Evolutionary conservation across 2,329 filamentous ascomycete genomes (phyloP), one percentile per base, ranked within the genome.

Genomic region (Nectriaceae sp.): DNA sequence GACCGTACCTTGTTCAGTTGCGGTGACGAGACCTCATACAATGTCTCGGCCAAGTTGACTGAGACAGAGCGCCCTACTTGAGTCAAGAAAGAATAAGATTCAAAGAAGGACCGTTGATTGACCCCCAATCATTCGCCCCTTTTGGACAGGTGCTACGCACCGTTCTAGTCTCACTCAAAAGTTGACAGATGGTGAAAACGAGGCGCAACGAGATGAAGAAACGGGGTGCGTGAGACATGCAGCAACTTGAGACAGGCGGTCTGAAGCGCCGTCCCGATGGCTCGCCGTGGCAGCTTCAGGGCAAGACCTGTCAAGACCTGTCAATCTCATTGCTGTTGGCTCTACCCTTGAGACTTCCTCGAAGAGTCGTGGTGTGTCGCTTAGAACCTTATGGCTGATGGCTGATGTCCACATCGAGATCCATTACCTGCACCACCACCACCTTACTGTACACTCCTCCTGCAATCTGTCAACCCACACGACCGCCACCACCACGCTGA

Each of bases 201-300:
- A 48, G 40, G 49, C 47, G 49, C 44, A 46, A 45, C 36, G 42
- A 48, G 40, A 50, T 49, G 46, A 53, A 58, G 46, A 46, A 52
- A 41, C 22, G 40, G 51, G 38, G 42, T 46, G 36, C 35, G 16
- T 48, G 22, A 49, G 46, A 52, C 50, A 56, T 44, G 46, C 50
- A 51, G 46, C 24, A 38, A 46, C 24, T 40, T 42, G 47, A 52
- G 49, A 49, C 48, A 39, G 36, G 38, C 47, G 31, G 35, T 41
- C 44, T 43, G 42, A 33, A 40, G 36, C 37, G n/a, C 33, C 33
- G 33, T 40, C 38, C 13, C 42, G 42, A 46, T 31, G 35, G 40
- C 42, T 44, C 26, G 42, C 42, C 37, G 38, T 54, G 37, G 31
- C 44, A 29, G 33, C 33, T 36, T 36, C n/a, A 20, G 19, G 37